Conservation (phyloP, 768 basidiomycete genomes). For the Termitomyces sp. region DNA sequence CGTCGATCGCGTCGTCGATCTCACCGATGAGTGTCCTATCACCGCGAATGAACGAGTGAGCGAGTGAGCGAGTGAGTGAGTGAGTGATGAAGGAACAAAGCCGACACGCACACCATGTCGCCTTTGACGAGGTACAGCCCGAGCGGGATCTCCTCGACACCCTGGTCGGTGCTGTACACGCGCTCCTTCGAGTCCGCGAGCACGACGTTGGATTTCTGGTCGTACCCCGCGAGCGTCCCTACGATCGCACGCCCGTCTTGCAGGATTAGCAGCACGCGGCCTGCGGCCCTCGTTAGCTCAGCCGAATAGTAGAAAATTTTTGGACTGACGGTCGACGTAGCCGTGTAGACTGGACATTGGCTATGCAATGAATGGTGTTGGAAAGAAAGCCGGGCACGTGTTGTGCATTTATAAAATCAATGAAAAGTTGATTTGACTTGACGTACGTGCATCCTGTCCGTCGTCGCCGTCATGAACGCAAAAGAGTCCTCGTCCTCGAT, state of each 20-base stretch:
- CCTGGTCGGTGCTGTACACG: slow-evolving; percentile 85
- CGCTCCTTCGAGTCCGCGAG: slow-evolving; percentile 92
- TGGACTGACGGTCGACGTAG: slow-evolving; percentile 76
- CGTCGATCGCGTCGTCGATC: slow-evolving; percentile 79
- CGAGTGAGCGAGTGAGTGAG: slow-evolving; percentile 6
- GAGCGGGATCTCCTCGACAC: slow-evolving; percentile 90
- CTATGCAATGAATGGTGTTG: slow-evolving; percentile 2
- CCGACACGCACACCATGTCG: slow-evolving; percentile 82
- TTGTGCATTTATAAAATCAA: neutral
- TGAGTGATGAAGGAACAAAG: neutral
- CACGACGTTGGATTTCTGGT: slow-evolving; percentile 95
- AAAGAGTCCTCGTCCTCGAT: neutral
- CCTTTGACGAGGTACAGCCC: slow-evolving; percentile 98
- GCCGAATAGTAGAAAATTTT: neutral
- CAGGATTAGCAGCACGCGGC: slow-evolving; percentile 87
- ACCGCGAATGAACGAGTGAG: slow-evolving; percentile 6
- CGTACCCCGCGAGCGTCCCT: slow-evolving; percentile 86
- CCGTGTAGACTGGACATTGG: slow-evolving; percentile 90
- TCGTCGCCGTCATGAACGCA: too few relatives aligned
- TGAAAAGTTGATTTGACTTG: neutral
- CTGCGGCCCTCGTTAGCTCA: slow-evolving; percentile 27
- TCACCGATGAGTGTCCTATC: slow-evolving; percentile 72
- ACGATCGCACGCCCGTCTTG: slow-evolving; percentile 96
- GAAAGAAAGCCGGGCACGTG: neutral
- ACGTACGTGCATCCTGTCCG: neutral